Evolutionary conservation across 2,329 filamentous ascomycete species (phyloP), one percentile per base, ranked within the genome.

Genomic region (Meredithiella fracta): DNA sequence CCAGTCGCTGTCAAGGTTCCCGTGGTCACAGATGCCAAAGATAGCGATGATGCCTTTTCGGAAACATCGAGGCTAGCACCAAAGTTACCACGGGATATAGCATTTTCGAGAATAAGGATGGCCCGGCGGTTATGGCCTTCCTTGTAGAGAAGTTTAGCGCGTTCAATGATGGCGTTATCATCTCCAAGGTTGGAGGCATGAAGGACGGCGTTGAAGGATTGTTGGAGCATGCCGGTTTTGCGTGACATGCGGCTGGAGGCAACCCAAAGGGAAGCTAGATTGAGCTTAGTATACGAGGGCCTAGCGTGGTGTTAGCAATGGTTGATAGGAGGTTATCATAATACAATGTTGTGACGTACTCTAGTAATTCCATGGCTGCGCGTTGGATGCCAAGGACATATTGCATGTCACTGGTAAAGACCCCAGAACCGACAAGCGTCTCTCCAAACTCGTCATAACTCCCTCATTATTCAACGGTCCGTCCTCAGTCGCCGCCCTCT

Each of bases 121-220:
- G 92, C 94, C 68, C 97, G 95, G 59, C 92, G 80, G 65, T 91
- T 88, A 64, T 96, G 85, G 0, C 88, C 87, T 66, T 96, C 89
- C 62, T 86, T 88, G 89, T 92, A 98, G 6, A 97, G 72, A 29
- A 98, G 74, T 59, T 90, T 83, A 1, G 92, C 89, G 66, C 98
- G 91, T 66, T 98, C 94, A 59, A 98, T 92, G 8, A 87, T 91
- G 9, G 91, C 88, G 1, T 86, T 87, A 58, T 85, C 82, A 62
- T 95, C 88, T 20, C 87, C 86, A 9, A 95, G 77, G 59, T 84
- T 79, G 22, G 86, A 84, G 9, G 94, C 92, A 68, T 92, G 88
- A 1, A 97, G 75, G 23, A 97, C 88, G 14, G 91, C 89, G 65
- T 94, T 92, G 70, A 96, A 95, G 0, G 92, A 94, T 62, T 91